These are phyloP conservation scores for Podaxis carcinomalis DNA, from an alignment of 768 basidiomycete species.

Conservation along the genomic window DNA sequence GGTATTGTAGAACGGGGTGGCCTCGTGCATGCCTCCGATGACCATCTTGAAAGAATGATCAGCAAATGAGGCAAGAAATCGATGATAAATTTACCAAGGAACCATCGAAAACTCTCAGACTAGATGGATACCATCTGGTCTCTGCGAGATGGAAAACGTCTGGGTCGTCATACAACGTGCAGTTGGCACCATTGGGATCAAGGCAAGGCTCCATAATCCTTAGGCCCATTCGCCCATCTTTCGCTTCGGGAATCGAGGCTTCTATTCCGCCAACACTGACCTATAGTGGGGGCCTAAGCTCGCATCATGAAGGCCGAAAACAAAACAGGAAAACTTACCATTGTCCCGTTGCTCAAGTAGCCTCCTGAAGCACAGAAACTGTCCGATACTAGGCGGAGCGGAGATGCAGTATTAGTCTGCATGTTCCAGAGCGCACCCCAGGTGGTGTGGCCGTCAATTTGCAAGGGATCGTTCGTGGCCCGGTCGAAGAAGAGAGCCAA, in stretches of 20 bases:
- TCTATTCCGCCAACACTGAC: slow-evolving; percentile 27
- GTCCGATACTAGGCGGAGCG: slow-evolving; percentile 31
- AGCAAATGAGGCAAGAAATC: background rate
- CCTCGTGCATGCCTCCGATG: slow-evolving; percentile 23
- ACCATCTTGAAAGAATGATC: slow-evolving; percentile 17
- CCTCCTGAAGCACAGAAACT: slow-evolving; percentile 40
- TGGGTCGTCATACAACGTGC: slow-evolving; percentile 33
- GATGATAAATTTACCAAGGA: slow-evolving; percentile 26
- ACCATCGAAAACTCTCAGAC: slow-evolving; percentile 28
- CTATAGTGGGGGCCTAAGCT: slow-evolving; percentile 6
- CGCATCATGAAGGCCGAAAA: background rate
- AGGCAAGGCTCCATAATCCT: slow-evolving; percentile 36
- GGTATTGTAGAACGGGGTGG: slow-evolving; percentile 58
- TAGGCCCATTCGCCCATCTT: slow-evolving; percentile 31
- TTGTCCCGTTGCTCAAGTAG: slow-evolving; percentile 37
- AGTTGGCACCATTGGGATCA: slow-evolving; percentile 23
- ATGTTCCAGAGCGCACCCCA: slow-evolving; percentile 43
- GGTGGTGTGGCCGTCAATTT: slow-evolving; percentile 36
- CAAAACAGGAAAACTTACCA: slow-evolving; percentile 18
- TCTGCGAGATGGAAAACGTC: slow-evolving; percentile 28
- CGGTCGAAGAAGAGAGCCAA: slow-evolving; percentile 26
- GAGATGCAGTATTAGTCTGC: slow-evolving; percentile 30
- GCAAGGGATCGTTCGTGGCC: slow-evolving; percentile 34
- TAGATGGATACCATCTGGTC: slow-evolving; percentile 39
- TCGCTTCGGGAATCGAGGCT: slow-evolving; percentile 21